A percentile compares a stretch with the other conserved stretches of the same genome.
Conservation (phyloP, 768 basidiomycete genomes). For the Amanita molliuscula region DNA sequence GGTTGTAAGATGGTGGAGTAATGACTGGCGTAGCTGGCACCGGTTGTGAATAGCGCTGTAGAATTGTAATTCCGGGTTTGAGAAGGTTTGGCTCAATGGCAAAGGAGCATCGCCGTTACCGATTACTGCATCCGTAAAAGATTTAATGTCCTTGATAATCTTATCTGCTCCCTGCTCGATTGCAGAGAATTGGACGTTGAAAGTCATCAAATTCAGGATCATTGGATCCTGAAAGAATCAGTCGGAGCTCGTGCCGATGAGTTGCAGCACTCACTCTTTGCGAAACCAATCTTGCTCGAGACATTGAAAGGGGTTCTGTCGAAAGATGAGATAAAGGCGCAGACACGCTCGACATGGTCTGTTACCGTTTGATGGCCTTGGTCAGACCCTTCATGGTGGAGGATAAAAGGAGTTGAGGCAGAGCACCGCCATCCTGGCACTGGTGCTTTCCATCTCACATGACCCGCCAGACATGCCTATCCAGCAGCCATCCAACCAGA, state of each 20-base stretch:
- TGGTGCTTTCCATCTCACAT: neutral
- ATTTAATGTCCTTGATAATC: constrained; percentile 83
- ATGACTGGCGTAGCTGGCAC: constrained; percentile 53
- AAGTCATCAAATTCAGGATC: constrained; percentile 91
- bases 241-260: neutral
- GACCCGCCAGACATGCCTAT: constrained; percentile 34
- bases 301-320: constrained; percentile 84
- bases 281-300: constrained; percentile 79
- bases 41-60: constrained; percentile 56
- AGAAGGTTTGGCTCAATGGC: neutral
- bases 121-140: constrained; percentile 76
- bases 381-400: constrained; percentile 72
- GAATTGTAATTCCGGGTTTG: constrained; percentile 1
- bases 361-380: constrained; percentile 67
- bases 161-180: constrained; percentile 82
- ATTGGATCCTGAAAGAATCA: constrained; percentile 42
- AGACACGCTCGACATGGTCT: constrained; percentile 9
- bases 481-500: constrained; percentile 83
- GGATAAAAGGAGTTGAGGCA: neutral
- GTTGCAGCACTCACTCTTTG: constrained; percentile 67
- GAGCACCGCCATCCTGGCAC: constrained; percentile 1
- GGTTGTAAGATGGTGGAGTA: constrained; percentile 57
- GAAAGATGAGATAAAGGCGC: constrained; percentile 2
- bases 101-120: constrained; percentile 24
- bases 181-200: constrained; percentile 60